These are phyloP conservation scores for Plantago lanceolata DNA, from an alignment of 305 asterid genomes.

Conservation along the genomic window DNA sequence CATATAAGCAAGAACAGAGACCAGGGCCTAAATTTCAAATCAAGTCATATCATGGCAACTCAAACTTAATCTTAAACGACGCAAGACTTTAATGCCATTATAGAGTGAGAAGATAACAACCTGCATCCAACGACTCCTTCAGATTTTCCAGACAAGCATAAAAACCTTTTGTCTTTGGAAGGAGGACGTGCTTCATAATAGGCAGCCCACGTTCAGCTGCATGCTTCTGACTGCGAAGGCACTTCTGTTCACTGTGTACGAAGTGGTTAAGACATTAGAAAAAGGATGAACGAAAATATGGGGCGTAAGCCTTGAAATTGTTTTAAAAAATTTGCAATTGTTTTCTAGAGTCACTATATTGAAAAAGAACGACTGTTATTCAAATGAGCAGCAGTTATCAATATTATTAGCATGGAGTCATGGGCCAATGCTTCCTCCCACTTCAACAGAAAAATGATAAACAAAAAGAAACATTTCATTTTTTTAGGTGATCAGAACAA, in stretches of 20 bases:
- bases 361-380: too few species aligned
- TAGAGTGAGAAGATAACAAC: constrained; percentile 20
- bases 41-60: too few species aligned
- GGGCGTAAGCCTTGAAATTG: background rate
- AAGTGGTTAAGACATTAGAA: background rate
- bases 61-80: background rate
- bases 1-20: background rate
- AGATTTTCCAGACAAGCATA: constrained; percentile 1
- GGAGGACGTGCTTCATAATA: background rate
- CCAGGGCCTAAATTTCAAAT: constrained; percentile 24
- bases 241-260: background rate
- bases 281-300: too few species aligned
- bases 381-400: background rate
- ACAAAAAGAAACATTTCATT: background rate
- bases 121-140: constrained; percentile 42
- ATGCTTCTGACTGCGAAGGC: background rate
- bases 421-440: background rate
- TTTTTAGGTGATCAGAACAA: background rate
- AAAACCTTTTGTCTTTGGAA: constrained; percentile 7
- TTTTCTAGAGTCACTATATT: too few species aligned
- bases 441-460: too few species aligned
- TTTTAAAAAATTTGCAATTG: too few species aligned
- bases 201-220: background rate
- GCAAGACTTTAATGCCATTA: background rate
- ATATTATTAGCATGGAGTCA: background rate